Conservation (phyloP, 176 grass and related monocot species). For the Eleusine coracana region DNA sequence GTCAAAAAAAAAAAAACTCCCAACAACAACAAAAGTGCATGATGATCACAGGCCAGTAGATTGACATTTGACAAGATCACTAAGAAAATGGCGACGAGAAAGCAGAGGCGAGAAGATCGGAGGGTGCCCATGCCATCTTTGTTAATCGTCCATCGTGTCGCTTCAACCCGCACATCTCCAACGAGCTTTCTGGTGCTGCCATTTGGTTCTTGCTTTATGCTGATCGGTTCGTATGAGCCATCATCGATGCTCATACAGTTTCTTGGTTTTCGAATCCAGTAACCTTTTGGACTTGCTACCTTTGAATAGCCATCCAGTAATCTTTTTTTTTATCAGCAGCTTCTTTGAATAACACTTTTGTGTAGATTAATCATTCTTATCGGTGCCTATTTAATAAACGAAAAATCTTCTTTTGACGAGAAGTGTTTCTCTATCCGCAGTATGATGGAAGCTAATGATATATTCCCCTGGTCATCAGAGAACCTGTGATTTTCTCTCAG, state of each 20-base stretch:
- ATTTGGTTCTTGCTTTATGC: neutral
- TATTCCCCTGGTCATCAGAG: slow-evolving; percentile 23
- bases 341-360: neutral
- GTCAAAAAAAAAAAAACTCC: neutral
- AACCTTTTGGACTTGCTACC: neutral
- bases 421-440: neutral
- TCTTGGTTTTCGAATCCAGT: neutral
- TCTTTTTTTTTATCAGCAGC: neutral
- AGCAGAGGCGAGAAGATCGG: neutral
- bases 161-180: neutral
- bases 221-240: neutral
- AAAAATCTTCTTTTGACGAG: neutral
- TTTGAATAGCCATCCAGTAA: neutral
- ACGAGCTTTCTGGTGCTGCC: neutral
- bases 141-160: slow-evolving; percentile 28
- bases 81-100: slow-evolving; percentile 15
- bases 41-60: slow-evolving; percentile 21
- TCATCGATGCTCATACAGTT: neutral
- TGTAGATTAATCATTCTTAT: neutral
- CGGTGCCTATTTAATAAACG: neutral
- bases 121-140: neutral
- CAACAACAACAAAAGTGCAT: slow-evolving; percentile 1
- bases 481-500: slow-evolving; percentile 3
- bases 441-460: slow-evolving; percentile 6
- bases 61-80: slow-evolving; percentile 48